phyloP scores from a whole-genome alignment of 2,329 filamentous ascomycete genomes.

The Stemphylium vesicarium region DNA sequence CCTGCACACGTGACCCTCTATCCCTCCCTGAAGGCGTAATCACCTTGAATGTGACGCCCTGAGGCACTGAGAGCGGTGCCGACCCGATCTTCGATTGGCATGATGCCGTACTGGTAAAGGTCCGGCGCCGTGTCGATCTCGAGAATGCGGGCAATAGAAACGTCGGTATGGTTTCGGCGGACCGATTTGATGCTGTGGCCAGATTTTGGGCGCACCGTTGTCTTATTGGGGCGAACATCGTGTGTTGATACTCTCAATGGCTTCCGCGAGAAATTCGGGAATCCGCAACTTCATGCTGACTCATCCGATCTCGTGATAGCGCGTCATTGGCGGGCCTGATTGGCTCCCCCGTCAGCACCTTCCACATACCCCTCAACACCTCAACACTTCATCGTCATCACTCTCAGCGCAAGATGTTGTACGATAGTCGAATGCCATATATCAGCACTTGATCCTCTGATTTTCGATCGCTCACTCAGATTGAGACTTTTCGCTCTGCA shows the following conservation, averaged over 20 bases:
- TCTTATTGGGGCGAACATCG: constrained; percentile 70
- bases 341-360: background rate
- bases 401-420: background rate
- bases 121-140: constrained; percentile 51
- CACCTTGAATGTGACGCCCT: constrained; percentile 70
- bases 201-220: constrained; percentile 62
- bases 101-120: constrained; percentile 74
- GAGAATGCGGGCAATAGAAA: constrained; percentile 78
- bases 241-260: constrained; percentile 29
- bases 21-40: constrained; percentile 68
- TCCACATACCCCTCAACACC: constrained; percentile 10
- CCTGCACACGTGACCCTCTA: constrained; percentile 66
- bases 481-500: constrained; percentile 5
- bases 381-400: background rate
- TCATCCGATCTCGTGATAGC: constrained; percentile 23
- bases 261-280: constrained; percentile 35
- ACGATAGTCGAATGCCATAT: background rate
- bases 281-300: constrained; percentile 20
- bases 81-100: constrained; percentile 83
- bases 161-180: constrained; percentile 64
- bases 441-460: background rate
- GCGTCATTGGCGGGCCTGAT: constrained; percentile 13
- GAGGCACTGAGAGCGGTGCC: constrained; percentile 57
- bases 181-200: constrained; percentile 51
- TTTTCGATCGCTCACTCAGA: background rate